Conservation (phyloP, 306 rosid genomes). For the Citrullus amarus region DNA sequence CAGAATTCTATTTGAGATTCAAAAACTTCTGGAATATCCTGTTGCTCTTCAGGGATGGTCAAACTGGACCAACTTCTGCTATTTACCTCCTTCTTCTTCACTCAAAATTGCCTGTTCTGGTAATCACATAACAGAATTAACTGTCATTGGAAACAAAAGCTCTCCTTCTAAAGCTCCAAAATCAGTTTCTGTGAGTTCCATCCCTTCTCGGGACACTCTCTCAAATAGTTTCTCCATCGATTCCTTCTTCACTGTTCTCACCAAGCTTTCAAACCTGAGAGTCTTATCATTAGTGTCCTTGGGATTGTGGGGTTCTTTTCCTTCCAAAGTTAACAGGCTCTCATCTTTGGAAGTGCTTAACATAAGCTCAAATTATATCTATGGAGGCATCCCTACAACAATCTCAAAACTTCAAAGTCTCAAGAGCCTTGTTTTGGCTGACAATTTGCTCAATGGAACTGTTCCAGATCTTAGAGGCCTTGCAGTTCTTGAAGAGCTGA, state of each 20-base stretch:
- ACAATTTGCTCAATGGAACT: constrained; percentile 57
- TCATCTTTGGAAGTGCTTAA: constrained; percentile 48
- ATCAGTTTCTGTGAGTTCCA: neutral
- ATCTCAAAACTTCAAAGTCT: constrained; percentile 32
- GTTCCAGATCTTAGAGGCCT: constrained; percentile 46
- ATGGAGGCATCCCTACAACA: constrained; percentile 49
- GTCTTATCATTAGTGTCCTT: constrained; percentile 50
- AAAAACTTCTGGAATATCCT: constrained; percentile 64
- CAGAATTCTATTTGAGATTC: constrained; percentile 47
- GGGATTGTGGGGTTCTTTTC: constrained; percentile 86
- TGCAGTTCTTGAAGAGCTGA: constrained; percentile 39
- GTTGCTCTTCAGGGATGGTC: constrained; percentile 54
- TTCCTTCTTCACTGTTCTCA: constrained; percentile 47
- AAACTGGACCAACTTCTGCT: constrained; percentile 58
- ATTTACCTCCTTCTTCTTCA: constrained; percentile 45
- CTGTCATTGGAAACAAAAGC: constrained; percentile 44
- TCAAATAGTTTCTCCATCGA: constrained; percentile 59
- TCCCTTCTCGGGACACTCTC: constrained; percentile 25
- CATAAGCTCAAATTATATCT: constrained; percentile 55
- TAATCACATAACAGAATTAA: constrained; percentile 42
- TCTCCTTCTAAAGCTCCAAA: constrained; percentile 17
- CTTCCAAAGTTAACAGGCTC: constrained; percentile 46
- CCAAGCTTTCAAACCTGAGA: constrained; percentile 58
- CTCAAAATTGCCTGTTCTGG: constrained; percentile 50
- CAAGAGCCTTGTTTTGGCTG: constrained; percentile 45